phyloP scores from a whole-genome alignment of 2,329 filamentous ascomycete species.

The Fusarium marasasianum region DNA sequence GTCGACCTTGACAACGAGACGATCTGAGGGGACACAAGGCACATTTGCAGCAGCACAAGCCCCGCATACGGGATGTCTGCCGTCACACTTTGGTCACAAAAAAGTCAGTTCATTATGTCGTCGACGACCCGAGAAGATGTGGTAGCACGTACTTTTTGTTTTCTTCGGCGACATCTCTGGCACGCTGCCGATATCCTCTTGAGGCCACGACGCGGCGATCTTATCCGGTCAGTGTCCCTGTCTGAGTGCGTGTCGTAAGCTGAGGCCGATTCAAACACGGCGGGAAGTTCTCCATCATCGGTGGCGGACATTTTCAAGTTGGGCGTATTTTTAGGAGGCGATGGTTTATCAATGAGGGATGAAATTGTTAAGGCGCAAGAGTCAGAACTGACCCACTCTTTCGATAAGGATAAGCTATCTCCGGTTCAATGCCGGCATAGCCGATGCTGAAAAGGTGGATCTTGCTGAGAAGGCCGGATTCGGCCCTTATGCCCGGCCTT shows the following conservation, averaged over 20 bases:
- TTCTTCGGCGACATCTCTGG: conserved; percentile 35
- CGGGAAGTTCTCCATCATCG: conserved; percentile 23
- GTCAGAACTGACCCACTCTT: conserved; percentile 1
- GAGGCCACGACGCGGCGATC: conserved; percentile 25
- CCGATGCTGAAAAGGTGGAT: conserved; percentile 7
- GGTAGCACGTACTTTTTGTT: conserved; percentile 31
- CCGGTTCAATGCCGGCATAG: conserved; percentile 15
- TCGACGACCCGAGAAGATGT: background rate
- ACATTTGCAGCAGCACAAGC: conserved; percentile 25
- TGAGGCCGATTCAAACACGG: conserved; percentile 10
- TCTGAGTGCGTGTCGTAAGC: conserved; percentile 18
- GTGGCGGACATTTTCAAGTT: conserved; percentile 10
- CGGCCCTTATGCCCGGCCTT: background rate
- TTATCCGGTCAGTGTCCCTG: conserved; percentile 5
- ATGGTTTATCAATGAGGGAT: background rate
- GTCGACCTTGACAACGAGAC: conserved; percentile 30
- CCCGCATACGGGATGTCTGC: conserved; percentile 33
- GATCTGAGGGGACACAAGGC: conserved; percentile 36
- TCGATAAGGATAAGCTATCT: conserved; percentile 13
- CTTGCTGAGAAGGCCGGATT: background rate
- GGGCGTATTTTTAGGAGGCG: too few relatives aligned
- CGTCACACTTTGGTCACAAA: conserved; percentile 25
- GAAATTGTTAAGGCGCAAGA: conserved; percentile 3
- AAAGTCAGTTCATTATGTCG: background rate
- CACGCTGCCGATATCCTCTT: conserved; percentile 36